A percentile compares a stretch with the other conserved stretches of the same genome.
Conservation (phyloP, 1,284 basidiomycete genomes). For the Malassezia psittaci region DNA sequence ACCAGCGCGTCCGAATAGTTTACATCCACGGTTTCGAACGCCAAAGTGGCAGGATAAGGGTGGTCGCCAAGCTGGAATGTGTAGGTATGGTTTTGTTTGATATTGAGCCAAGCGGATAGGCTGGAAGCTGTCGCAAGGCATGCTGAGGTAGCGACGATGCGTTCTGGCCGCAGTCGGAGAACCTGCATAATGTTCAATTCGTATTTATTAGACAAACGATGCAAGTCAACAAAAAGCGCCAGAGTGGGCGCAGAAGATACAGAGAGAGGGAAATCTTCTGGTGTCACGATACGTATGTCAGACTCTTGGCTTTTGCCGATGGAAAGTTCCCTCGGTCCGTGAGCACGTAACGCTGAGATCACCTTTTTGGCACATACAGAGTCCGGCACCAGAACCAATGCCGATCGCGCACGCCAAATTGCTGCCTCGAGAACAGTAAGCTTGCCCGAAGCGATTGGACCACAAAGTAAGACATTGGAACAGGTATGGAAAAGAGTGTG, state of each 20-base stretch:
- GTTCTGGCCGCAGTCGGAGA: slow-evolving; percentile 28
- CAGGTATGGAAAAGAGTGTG: slow-evolving; percentile 70
- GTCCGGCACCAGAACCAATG: slow-evolving; percentile 6
- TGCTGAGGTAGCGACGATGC: slow-evolving; percentile 67
- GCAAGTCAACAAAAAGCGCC: slow-evolving; percentile 73
- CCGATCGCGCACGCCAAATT: slow-evolving; percentile 56
- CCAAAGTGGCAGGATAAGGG: slow-evolving; percentile 64
- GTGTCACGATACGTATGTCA: not conserved
- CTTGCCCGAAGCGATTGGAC: slow-evolving; percentile 73
- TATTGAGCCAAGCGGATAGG: slow-evolving; percentile 72
- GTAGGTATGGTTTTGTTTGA: slow-evolving; percentile 59
- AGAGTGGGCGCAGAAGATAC: slow-evolving; percentile 44
- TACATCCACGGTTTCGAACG: slow-evolving; percentile 70
- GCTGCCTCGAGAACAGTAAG: slow-evolving; percentile 62
- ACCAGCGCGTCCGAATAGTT: slow-evolving; percentile 76
- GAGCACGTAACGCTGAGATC: not conserved
- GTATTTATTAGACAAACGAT: slow-evolving; percentile 70
- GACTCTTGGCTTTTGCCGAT: not conserved
- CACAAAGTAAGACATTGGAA: slow-evolving; percentile 67
- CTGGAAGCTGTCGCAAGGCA: slow-evolving; percentile 72
- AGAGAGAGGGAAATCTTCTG: slow-evolving; percentile 42
- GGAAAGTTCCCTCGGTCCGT: not conserved
- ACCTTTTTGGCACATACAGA: not conserved
- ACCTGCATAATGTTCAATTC: slow-evolving; percentile 65
- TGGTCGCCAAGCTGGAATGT: slow-evolving; percentile 74